Base-by-base conservation (phyloP, 148 eudicot species). In the Spergularia marina region DNA sequence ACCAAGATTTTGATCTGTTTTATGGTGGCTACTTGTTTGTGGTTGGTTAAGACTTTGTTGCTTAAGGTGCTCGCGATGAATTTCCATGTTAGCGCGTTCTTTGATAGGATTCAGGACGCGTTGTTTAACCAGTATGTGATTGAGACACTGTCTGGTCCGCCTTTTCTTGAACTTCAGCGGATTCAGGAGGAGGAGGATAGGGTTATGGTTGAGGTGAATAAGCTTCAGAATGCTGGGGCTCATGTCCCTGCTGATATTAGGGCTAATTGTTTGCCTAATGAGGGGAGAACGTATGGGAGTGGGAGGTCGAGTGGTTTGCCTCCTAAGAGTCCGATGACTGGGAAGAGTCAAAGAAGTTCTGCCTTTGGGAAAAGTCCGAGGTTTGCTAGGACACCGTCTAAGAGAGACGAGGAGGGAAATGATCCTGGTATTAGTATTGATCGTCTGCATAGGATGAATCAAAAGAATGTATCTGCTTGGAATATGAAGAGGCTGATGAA, bases 381-480 rank as follows among this genome's bases (percentile, higher is more conserved):
- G 52, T 87, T 91, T 70, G 79, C 90, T 0, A 79, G 68, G 70
- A 65, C 80, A 14, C 44, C 77, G 39, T 75, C 87, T 10, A 80
- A 79, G 72, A 79, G 71, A 65, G 84, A 85, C 57, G 82, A 80
- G 53, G 85, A 82, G 71, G 81, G 71, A 10, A 75, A 78, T 20
- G 77, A 74, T 25, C 72, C 10, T 4, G 91, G 89, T 44, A 91
- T 94, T 23, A 85, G 87, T 13, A 91, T 94, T 13, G 98, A 94
- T 61, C 93, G 89, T 40, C 71, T 94, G 83, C 91, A 94, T 25
- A 79, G 96, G 82, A 70, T 90, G 80, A 91, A 89, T 77, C 96
- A 90, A 81, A 89, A 87, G 81, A 94, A 94, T 68, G 77, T 94
- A 18, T 94, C 98, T 0, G 98, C 98, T 34, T 94, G 98, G 98